Percentiles rank a stretch among this genome's conserved stretches.
These are phyloP conservation scores for Corymbia citriodora DNA, from an alignment of 441 rosid genomes.

Conservation along the genomic window DNA sequence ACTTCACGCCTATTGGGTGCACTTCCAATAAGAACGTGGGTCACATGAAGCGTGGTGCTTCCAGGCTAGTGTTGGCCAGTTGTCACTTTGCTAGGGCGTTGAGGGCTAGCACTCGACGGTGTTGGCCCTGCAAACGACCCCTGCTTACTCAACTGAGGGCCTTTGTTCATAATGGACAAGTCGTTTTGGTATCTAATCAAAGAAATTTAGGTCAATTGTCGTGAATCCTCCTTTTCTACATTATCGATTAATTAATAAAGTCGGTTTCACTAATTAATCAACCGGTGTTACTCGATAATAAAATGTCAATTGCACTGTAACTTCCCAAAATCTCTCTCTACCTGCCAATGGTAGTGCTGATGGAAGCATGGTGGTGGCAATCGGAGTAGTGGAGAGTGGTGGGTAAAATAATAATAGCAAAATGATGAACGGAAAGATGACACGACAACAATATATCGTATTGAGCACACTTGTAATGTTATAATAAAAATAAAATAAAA, in stretches of 20 bases:
- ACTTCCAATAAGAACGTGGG: neutral
- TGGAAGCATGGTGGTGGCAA: neutral
- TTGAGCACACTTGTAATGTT: rapidly evolving
- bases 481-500: rapidly evolving
- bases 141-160: neutral
- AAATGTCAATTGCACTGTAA: neutral
- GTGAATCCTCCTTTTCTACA: neutral
- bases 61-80: neutral
- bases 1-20: rapidly evolving
- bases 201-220: neutral
- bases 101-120: neutral
- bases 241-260: neutral
- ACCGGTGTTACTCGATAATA: neutral
- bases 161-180: neutral
- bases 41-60: neutral
- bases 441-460: neutral
- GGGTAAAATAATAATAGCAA: too few relatives aligned
- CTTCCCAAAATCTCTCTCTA: neutral
- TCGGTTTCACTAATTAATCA: neutral
- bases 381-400: neutral
- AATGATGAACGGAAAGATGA: neutral
- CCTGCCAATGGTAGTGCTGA: neutral
- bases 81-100: neutral
- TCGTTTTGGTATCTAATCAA: neutral
- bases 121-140: neutral